Evolutionary conservation across 1,139 yeast species (phyloP), one percentile per base, ranked within the genome.

Genomic region (Taiozyma sp.): DNA sequence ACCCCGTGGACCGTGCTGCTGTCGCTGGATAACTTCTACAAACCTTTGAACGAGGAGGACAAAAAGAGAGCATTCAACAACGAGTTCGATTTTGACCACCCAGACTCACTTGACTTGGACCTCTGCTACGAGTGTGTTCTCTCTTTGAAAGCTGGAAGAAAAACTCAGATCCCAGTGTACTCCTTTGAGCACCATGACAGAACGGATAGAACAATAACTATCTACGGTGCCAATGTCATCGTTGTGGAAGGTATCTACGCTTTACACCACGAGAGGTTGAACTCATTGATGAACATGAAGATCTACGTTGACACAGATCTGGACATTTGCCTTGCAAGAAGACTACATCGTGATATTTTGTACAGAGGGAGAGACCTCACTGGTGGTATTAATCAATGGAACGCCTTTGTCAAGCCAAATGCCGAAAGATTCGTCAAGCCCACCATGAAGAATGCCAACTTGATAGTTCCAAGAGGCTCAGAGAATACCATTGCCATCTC

Each of bases 1-100:
- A 91, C 90, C 52, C 98, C 99, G 1, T 92, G 98, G 97, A 90
- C 98, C 0, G 92, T 93, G n/a, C 73, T 93, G 53, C 69, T 93
- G 40, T 87, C 97, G 2, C 78, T 91, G 72, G 99, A 93, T 66
- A 92, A 93, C 68, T 93, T 92, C 66, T 93, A 93, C 70, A 81
- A 79, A 51, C 93, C 95, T 0, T 71, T 93, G 58, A 76, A 73
- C 1, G 70, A 70, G 2, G 92, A 81, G 45, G 81, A 89, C 58
- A 74, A 86, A 34, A 62, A 73, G 50, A 66, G 63, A 51, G 99
- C 98, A 0, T 87, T 85, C 65, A 68, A 72, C n/a, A 70, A 68
- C 58, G 80, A 89, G 58, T 88, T 78, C 66, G 98, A 93, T 67
- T 90, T 93, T 63, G 99, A 93, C 69, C 76, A 81, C 19, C 98